Evolutionary conservation across 805 yeast genomes (phyloP), one percentile per base, ranked within the genome.

Genomic region (Candida manassasensis): DNA sequence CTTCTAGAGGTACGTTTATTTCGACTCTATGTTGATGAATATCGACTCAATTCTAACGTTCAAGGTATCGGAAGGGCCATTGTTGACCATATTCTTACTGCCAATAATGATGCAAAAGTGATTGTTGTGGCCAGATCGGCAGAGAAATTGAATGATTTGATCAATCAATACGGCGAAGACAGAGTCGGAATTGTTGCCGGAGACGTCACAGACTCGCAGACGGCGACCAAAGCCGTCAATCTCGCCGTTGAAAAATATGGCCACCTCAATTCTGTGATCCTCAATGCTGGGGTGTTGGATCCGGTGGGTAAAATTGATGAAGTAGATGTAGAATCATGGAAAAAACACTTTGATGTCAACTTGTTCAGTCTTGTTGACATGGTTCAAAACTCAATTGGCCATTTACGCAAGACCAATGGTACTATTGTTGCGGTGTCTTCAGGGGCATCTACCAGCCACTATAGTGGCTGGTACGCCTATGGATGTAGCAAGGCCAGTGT

Each of bases 401-500:
- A 71, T 24, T 62, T 90, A 43, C 59, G 73, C 25, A 55, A 64
- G 34, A 43, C 77, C 3, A 60, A 71, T 10, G 95, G 95, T 0
- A 71, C 67, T 27, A 69, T 83, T 24, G 67, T 90, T n/a, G 77
- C 82, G 37, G 96, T 89, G 0, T 84, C 94, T 13, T 85, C 95
- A 2, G 97, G 96, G 4, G 97, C 97, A 1, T 73, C 94, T 13
- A 69, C 72, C 1, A 73, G 68, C 35, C 63, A 79, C 13, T 67
- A 57, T 41, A 52, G 68, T 42, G 93, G 87, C 0, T 90, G 97
- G 97, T 82, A 83, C 12, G 94, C 96, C 4, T 90, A 90, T 50
- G 95, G 96, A 1, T 65, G 89, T 4, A 80, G 96, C 5, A 90
- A 90, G 57, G 96, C 97, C 0, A 96, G 97, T 0, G 53, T 90